Percentiles rank a stretch among this genome's conserved stretches.
These are phyloP conservation scores for Rubus idaeus DNA, from an alignment of 306 rosid genomes.

Conservation along the genomic window DNA sequence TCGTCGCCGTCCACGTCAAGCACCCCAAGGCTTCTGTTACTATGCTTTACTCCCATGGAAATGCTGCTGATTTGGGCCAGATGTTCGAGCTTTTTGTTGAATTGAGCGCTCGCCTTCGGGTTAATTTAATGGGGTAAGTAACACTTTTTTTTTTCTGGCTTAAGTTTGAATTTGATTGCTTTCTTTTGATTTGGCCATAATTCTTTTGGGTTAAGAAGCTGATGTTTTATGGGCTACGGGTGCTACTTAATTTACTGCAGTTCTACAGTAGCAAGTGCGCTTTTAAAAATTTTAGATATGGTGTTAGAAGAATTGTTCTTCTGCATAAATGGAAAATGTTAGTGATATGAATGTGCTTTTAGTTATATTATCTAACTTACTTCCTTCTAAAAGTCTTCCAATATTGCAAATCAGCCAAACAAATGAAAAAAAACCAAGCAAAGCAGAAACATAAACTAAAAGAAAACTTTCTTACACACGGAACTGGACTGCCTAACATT, in stretches of 20 bases:
- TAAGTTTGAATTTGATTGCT: background rate
- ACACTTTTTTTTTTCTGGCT: no score
- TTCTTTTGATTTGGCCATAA: background rate
- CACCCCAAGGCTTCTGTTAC: slow-evolving; percentile 71
- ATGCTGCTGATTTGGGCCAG: slow-evolving; percentile 96
- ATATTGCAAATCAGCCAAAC: background rate
- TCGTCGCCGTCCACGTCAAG: slow-evolving; percentile 78
- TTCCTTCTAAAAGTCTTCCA: background rate
- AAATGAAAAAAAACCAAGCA: background rate
- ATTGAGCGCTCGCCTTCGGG: slow-evolving; percentile 78
- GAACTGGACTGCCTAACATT: background rate
- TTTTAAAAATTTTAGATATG: no score
- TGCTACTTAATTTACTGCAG: background rate
- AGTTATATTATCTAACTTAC: no score
- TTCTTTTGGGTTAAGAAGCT: background rate
- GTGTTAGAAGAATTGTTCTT: background rate
- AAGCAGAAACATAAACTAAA: background rate
- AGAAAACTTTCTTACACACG: background rate
- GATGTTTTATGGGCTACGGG: background rate
- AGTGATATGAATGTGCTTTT: background rate
- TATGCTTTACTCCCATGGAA: slow-evolving; percentile 75
- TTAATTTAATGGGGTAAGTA: slow-evolving; percentile 72
- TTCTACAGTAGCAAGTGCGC: background rate
- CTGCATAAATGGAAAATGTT: background rate
- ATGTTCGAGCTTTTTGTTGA: slow-evolving; percentile 89